Evolutionary conservation across 2,329 filamentous ascomycete species (phyloP).

Genomic region (Diaporthe sp.): DNA sequence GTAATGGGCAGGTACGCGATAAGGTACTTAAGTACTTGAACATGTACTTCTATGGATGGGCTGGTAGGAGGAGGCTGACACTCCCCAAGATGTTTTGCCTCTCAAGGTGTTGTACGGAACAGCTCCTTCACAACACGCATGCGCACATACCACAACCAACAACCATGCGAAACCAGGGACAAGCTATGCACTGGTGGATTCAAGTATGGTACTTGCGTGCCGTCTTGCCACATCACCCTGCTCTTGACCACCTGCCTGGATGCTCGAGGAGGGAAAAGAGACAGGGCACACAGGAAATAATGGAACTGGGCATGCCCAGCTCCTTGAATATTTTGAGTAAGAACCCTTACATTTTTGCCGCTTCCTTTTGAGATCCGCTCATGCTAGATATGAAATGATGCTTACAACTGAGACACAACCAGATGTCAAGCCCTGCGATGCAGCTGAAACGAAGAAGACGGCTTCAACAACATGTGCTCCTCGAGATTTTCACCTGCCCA

Average conservation of each 20-base stretch:
- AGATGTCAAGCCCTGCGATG: background rate
- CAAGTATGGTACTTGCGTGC: background rate
- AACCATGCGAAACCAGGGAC: too few relatives aligned
- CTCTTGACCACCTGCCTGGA: background rate
- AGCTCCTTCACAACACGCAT: background rate
- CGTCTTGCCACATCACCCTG: background rate
- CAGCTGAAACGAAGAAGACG: background rate
- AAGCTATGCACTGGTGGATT: background rate
- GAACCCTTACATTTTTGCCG: background rate
- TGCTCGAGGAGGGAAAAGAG: background rate
- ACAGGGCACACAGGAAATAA: background rate
- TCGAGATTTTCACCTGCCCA: background rate
- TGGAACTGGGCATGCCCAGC: background rate
- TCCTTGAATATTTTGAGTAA: too few relatives aligned
- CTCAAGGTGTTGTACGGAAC: background rate
- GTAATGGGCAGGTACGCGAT: background rate
- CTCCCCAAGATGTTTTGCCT: background rate
- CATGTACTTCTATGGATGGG: background rate
- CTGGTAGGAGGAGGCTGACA: background rate
- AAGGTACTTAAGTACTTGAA: background rate
- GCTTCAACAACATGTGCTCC: background rate
- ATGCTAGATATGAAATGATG: constrained; percentile 5
- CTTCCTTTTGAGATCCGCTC: background rate
- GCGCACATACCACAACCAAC: background rate
- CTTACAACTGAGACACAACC: background rate